Base-by-base conservation (phyloP, 2,329 filamentous ascomycete genomes). In the Sclerotinia glacialis region DNA sequence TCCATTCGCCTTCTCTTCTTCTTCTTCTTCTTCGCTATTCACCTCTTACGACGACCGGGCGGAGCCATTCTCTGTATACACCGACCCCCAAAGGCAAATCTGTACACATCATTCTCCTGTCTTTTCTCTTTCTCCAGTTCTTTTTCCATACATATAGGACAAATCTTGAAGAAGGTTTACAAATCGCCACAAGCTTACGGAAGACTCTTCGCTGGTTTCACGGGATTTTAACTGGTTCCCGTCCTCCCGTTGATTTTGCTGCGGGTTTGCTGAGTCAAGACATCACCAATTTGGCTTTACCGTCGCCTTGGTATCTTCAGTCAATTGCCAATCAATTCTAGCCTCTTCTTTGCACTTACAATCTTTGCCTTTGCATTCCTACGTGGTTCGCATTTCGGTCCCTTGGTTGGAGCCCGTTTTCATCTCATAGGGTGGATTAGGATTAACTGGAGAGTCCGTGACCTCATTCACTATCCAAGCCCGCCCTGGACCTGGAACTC, bases 211-310 rank as follows among this genome's bases (percentile, higher is more conserved):
- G 52, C 52, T 64, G 62, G 50, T 49, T 64, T 56, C 40, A 58
- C 42, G 26, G 42, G 26, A 49, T 58, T 23, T 65, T 40, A 5
- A 37, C 37, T 49, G 40, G 8, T 28, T 58, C 58, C 52, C 26
- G 40, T 18, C 18, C 12, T 58, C 54, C 52, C 26, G 40, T 21
- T 34, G 42, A 7, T 40, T 58, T 65, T 23, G 31, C 53, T 65
- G 62, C 28, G 42, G 42, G n/a, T 52, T 16, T 65, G 62, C 62
- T 58, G 62, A 65, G 42, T 65, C 62, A 65, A 58, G 56, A 60
- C 23, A 37, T 23, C 56, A 23, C 28, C 56, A 46, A 47, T 34
- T 60, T 46, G 56, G 21, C 5, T 44, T 21, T 31, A 16, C 46
- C 40, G 46, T 31, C 55, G 5, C 6, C 55, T 46, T 31, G 55